Evolutionary conservation across 2,329 filamentous ascomycete species (phyloP).

Genomic region (Zalaria sp.): DNA sequence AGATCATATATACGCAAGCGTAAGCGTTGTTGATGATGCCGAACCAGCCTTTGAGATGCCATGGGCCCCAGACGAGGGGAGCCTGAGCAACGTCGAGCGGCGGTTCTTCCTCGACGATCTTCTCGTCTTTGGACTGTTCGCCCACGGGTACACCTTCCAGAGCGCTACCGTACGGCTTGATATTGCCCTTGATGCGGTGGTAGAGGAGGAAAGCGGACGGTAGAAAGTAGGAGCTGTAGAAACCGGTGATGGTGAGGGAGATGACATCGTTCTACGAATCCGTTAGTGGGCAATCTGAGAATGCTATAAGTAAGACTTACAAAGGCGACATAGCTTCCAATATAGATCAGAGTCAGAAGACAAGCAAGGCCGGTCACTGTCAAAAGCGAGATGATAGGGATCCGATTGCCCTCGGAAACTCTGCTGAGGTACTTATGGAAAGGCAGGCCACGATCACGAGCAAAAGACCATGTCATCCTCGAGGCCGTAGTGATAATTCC

Average conservation of each 20-base stretch:
- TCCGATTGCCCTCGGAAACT: slow-evolving; percentile 7
- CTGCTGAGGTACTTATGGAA: slow-evolving; percentile 14
- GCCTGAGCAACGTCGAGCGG: too few species aligned
- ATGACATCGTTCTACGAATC: slow-evolving; percentile 23
- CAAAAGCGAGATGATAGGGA: not conserved
- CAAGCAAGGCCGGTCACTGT: slow-evolving; percentile 38
- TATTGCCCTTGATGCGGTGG: slow-evolving; percentile 23
- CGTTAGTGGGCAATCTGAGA: too few species aligned
- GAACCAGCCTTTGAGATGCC: too few species aligned
- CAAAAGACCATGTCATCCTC: slow-evolving; percentile 28
- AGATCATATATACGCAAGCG: slow-evolving; percentile 4
- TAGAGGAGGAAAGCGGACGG: slow-evolving; percentile 26
- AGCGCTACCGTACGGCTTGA: slow-evolving; percentile 23
- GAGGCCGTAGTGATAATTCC: slow-evolving; percentile 27
- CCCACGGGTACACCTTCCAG: slow-evolving; percentile 6
- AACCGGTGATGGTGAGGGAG: slow-evolving; percentile 27
- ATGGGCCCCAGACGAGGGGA: too few species aligned
- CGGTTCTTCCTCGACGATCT: not conserved
- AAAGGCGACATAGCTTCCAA: slow-evolving; percentile 28
- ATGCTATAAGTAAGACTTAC: too few species aligned
- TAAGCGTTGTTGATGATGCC: too few species aligned
- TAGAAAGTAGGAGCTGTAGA: slow-evolving; percentile 31
- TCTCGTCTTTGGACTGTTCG: not conserved
- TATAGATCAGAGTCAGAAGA: slow-evolving; percentile 27
- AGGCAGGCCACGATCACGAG: slow-evolving; percentile 28